Evolutionary conservation across 2,329 filamentous ascomycete genomes (phyloP).

Genomic region (Botryotinia calthae): DNA sequence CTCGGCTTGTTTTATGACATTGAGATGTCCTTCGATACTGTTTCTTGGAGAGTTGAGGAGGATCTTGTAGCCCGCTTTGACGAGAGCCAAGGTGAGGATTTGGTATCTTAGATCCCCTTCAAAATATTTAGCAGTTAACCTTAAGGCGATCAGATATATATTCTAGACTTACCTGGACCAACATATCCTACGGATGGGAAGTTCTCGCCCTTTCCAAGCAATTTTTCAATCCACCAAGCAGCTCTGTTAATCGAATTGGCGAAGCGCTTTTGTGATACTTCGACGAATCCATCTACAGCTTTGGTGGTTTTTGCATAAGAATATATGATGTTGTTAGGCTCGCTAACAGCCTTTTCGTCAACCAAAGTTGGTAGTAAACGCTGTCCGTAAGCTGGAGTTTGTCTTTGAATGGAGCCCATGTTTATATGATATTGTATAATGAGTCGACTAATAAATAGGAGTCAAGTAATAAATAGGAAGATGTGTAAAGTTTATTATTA

Average conservation of each 20-base stretch:
- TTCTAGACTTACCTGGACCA: constrained; percentile 16
- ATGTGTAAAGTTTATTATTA: neutral
- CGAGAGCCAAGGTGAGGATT: constrained; percentile 16
- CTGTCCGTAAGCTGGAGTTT: constrained; percentile 11
- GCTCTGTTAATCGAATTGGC: constrained; percentile 27
- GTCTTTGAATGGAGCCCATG: constrained; percentile 14
- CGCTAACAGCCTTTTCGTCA: constrained; percentile 12
- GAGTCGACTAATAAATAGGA: neutral
- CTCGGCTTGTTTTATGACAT: constrained; percentile 14
- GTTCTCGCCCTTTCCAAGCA: constrained; percentile 28
- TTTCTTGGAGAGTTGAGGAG: constrained; percentile 16
- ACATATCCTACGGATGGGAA: constrained; percentile 21
- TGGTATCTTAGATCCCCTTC: constrained; percentile 18
- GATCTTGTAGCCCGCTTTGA: constrained; percentile 16
- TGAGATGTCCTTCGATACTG: constrained; percentile 16
- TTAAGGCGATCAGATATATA: too few relatives aligned
- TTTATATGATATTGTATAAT: neutral
- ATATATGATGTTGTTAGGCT: constrained; percentile 8
- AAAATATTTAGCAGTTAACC: neutral
- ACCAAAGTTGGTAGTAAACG: constrained; percentile 15
- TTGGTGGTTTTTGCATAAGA: constrained; percentile 14
- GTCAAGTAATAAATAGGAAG: neutral
- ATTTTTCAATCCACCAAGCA: constrained; percentile 25
- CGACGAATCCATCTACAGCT: constrained; percentile 19
- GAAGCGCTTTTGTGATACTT: constrained; percentile 24